Conservation (phyloP, 495 filamentous ascomycete species). For the Aspergillus indologenus region DNA sequence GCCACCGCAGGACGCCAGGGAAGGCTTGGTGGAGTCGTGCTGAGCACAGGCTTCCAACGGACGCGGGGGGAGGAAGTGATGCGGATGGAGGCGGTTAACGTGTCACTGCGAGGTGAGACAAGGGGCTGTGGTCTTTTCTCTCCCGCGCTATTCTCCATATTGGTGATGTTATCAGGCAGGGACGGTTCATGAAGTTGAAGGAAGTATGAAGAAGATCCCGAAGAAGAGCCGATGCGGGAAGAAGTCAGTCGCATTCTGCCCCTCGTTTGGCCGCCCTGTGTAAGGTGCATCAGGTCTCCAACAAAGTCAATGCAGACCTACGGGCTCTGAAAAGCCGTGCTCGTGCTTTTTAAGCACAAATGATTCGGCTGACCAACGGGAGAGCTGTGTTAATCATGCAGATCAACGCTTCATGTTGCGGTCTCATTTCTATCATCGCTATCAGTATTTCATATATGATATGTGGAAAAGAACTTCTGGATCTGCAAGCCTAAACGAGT, state of each 20-base stretch:
- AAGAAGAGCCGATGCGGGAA: background rate
- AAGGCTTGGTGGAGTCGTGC: conserved; percentile 4
- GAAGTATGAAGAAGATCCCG: background rate
- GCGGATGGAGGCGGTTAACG: background rate
- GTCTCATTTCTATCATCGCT: too few species aligned
- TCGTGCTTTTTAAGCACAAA: too few species aligned
- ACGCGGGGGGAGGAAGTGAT: background rate
- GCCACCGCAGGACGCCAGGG: background rate
- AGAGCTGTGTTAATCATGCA: too few species aligned
- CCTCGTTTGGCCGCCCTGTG: too few species aligned
- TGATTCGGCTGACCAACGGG: too few species aligned
- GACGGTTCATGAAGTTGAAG: background rate
- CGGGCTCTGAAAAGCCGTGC: too few species aligned
- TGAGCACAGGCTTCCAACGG: background rate
- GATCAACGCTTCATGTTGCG: too few species aligned
- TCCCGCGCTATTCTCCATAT: background rate
- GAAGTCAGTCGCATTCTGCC: background rate
- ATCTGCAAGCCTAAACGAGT: too few species aligned
- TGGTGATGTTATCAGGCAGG: background rate
- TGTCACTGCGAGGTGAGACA: background rate
- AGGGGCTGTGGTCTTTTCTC: background rate
- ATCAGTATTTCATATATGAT: too few species aligned
- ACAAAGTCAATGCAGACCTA: too few species aligned
- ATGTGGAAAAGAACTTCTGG: too few species aligned
- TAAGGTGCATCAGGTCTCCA: too few species aligned